These are phyloP conservation scores for Trichoderma parareesei DNA, from an alignment of 495 filamentous ascomycete species.

Conservation along the genomic window DNA sequence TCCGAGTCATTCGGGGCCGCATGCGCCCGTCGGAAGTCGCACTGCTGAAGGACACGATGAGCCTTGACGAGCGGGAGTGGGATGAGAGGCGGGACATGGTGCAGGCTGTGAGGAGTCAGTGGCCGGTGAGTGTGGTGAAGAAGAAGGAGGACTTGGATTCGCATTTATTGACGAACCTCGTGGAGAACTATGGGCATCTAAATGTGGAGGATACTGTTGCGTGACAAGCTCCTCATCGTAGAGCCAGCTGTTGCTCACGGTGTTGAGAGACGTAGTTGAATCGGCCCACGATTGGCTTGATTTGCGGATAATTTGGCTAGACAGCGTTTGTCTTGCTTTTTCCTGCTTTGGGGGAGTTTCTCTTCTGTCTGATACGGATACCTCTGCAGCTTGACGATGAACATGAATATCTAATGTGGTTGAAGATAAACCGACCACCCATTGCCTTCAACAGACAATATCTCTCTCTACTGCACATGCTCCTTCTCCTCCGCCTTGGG, in stretches of 20 bases:
- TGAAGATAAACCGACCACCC: not conserved
- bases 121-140: constrained; percentile 9
- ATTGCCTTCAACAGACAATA: not conserved
- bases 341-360: too few species aligned
- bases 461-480: constrained; percentile 29
- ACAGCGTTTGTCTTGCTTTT: too few species aligned
- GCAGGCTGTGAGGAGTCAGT: constrained; percentile 6
- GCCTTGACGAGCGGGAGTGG: not conserved
- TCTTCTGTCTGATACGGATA: too few species aligned
- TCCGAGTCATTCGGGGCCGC: not conserved
- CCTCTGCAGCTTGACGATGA: too few species aligned
- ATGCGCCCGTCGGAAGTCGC: not conserved
- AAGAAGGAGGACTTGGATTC: constrained; percentile 11
- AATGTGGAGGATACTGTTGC: not conserved
- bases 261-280: too few species aligned
- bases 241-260: not conserved
- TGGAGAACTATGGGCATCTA: not conserved
- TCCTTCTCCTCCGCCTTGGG: constrained; percentile 44
- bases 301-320: too few species aligned
- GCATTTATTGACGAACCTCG: constrained; percentile 7
- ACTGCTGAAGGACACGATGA: not conserved
- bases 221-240: not conserved
- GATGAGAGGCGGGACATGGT: not conserved
- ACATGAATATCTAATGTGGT: too few species aligned
- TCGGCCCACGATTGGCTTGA: too few species aligned